These are phyloP conservation scores for Mortierella sp. DNA, from an alignment of 371 early-diverging fungal species.

Conservation along the genomic window DNA sequence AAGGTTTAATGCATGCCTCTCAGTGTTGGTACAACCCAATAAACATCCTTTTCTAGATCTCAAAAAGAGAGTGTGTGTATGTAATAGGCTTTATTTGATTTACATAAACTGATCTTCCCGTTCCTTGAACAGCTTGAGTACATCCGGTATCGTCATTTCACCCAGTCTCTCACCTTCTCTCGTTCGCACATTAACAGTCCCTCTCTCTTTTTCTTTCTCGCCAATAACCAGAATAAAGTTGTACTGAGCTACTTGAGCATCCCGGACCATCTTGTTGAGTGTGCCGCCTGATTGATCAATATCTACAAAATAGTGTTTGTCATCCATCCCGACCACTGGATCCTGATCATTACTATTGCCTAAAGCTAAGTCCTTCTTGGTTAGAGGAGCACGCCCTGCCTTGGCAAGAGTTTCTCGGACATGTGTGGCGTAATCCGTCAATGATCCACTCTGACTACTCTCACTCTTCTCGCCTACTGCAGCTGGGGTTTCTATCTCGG, in stretches of 20 bases:
- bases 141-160: slow-evolving; percentile 46
- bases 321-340: slow-evolving; percentile 41
- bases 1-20: too few species aligned
- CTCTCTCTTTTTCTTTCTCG: slow-evolving; percentile 84
- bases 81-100: not conserved
- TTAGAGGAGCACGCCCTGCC: slow-evolving; percentile 25
- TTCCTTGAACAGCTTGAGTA: slow-evolving; percentile 39
- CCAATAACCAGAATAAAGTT: slow-evolving; percentile 97
- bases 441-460: not conserved
- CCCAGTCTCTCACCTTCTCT: slow-evolving; percentile 68
- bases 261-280: slow-evolving; percentile 97
- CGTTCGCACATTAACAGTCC: slow-evolving; percentile 90
- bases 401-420: slow-evolving; percentile 40
- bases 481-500: slow-evolving; percentile 59
- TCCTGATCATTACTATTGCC: slow-evolving; percentile 5
- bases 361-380: not conserved
- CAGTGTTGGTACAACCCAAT: too few species aligned
- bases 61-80: too few species aligned
- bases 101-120: slow-evolving; percentile 47
- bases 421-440: slow-evolving; percentile 30
- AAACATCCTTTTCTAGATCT: too few species aligned
- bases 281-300: slow-evolving; percentile 87
- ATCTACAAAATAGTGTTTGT: slow-evolving; percentile 77
- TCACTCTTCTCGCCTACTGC: not conserved
- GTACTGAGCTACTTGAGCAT: slow-evolving; percentile 90